Conservation (phyloP, 768 basidiomycete genomes). For the Hygrocybe punicea region DNA sequence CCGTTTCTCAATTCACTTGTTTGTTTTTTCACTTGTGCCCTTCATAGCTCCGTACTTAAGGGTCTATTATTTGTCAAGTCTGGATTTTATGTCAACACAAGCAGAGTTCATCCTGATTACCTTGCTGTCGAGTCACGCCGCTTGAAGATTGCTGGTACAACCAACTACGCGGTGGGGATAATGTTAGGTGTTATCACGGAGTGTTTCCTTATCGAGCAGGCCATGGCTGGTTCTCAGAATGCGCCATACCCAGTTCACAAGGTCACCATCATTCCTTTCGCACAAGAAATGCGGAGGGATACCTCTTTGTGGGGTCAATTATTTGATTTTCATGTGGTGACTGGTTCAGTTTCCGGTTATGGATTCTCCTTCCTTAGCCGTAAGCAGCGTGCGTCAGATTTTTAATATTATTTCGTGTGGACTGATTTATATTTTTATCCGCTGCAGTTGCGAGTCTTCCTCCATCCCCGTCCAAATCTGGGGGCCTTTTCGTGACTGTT, state of each 20-base stretch:
- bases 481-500: not conserved
- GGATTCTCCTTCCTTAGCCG: constrained; percentile 3
- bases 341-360: not conserved
- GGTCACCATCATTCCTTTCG: constrained; percentile 5
- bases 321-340: constrained; percentile 1
- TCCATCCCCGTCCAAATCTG: not conserved
- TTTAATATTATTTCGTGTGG: not conserved
- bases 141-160: constrained; percentile 1
- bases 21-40: not conserved
- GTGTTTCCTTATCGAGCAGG: not conserved
- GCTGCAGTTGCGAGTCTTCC: not conserved
- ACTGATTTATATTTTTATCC: not conserved
- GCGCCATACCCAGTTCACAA: not conserved
- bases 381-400: not conserved
- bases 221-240: not conserved
- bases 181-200: constrained; percentile 12
- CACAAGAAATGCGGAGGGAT: constrained; percentile 8
- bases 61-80: constrained; percentile 3
- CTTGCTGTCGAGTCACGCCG: not conserved
- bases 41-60: not conserved
- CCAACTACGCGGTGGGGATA: not conserved
- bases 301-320: constrained; percentile 7
- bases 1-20: not conserved
- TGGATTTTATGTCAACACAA: constrained; percentile 5
- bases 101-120: not conserved